Percentiles rank a stretch among this genome's conserved stretches.
Conservation (phyloP, 2,329 filamentous ascomycete species). For the Claviceps quebecensis region DNA sequence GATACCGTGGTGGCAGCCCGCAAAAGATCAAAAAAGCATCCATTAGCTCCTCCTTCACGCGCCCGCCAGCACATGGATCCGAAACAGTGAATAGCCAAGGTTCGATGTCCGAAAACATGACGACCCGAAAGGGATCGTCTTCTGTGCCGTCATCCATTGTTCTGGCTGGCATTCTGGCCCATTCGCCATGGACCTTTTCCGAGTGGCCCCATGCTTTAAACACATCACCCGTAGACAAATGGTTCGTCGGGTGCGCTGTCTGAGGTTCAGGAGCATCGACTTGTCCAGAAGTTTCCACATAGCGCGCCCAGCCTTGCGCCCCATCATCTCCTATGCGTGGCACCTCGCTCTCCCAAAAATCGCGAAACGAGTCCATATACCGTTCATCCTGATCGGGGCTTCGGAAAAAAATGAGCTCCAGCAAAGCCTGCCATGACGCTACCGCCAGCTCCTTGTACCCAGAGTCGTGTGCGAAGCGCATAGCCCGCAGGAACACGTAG, state of each 20-base stretch:
- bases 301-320: constrained; percentile 57
- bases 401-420: constrained; percentile 57
- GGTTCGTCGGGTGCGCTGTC: constrained; percentile 5
- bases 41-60: constrained; percentile 35
- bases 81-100: constrained; percentile 45
- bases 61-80: constrained; percentile 11
- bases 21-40: constrained; percentile 60
- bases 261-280: constrained; percentile 27
- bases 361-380: constrained; percentile 36
- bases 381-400: constrained; percentile 11
- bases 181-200: constrained; percentile 37
- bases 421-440: constrained; percentile 67
- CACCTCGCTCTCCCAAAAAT: constrained; percentile 81
- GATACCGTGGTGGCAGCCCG: constrained; percentile 40
- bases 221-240: constrained; percentile 23
- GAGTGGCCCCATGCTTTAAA: constrained; percentile 37
- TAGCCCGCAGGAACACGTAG: constrained; percentile 64
- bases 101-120: constrained; percentile 66
- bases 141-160: constrained; percentile 61
- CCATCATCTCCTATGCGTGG: constrained; percentile 61
- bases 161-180: constrained; percentile 50
- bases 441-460: constrained; percentile 67
- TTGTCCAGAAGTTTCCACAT: constrained; percentile 21
- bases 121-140: constrained; percentile 70
- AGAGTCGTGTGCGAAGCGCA: constrained; percentile 57